Evolutionary conservation across 1,139 yeast species (phyloP).

Genomic region (Geotrichum restrictum): DNA sequence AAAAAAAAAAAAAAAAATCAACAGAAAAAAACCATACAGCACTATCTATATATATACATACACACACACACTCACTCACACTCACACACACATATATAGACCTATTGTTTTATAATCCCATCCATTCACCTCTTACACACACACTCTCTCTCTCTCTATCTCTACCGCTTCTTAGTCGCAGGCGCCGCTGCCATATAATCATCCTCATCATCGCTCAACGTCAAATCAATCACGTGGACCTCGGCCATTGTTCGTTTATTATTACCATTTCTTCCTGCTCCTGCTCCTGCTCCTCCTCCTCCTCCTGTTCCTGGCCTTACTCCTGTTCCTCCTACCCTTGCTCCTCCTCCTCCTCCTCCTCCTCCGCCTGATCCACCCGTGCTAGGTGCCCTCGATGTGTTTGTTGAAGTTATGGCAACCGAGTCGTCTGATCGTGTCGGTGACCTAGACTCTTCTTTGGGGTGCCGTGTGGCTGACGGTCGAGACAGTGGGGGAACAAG

Average conservation of each 20-base stretch:
- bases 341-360: too few relatives aligned
- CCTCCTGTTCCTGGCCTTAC: too few relatives aligned
- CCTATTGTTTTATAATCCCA: too few relatives aligned
- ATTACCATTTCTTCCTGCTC: too few relatives aligned
- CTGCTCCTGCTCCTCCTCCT: too few relatives aligned
- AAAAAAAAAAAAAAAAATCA: background rate
- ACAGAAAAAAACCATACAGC: background rate
- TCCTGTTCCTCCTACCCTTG: too few relatives aligned
- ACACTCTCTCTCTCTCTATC: too few relatives aligned
- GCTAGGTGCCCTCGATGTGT: background rate
- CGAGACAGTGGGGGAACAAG: too few relatives aligned
- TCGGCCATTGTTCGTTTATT: conserved; percentile 19
- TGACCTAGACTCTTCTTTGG: background rate
- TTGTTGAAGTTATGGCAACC: background rate
- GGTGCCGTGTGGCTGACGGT: background rate
- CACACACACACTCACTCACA: too few relatives aligned
- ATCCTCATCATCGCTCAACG: conserved; percentile 29
- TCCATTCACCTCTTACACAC: too few relatives aligned
- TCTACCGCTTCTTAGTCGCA: background rate
- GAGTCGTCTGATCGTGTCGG: conserved; percentile 1
- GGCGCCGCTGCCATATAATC: background rate
- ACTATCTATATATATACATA: background rate
- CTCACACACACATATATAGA: too few relatives aligned
- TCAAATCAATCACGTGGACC: conserved; percentile 27
- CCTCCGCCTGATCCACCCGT: too few relatives aligned